Conservation (phyloP, 352 stramenopile species). For the Phytophthora palmivora region DNA sequence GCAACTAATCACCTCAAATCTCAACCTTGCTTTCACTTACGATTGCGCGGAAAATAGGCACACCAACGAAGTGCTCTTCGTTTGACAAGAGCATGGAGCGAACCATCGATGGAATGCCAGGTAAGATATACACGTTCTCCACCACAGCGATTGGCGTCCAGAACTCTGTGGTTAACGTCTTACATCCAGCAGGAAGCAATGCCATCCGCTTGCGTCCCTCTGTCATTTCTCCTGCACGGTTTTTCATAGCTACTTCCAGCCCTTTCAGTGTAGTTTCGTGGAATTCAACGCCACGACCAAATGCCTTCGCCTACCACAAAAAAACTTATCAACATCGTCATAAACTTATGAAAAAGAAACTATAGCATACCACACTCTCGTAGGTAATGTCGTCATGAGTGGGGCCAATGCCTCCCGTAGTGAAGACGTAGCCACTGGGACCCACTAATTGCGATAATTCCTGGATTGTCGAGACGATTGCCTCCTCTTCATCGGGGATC, state of each 20-base stretch:
- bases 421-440: conserved; percentile 84
- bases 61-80: conserved; percentile 78
- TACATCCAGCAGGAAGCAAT: conserved; percentile 64
- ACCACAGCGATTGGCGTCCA: conserved; percentile 84
- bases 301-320: conserved; percentile 67
- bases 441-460: conserved; percentile 79
- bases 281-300: conserved; percentile 68
- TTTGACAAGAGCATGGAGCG: conserved; percentile 84
- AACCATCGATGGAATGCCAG: conserved; percentile 83
- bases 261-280: conserved; percentile 71
- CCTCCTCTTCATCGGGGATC: conserved; percentile 82
- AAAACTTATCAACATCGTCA: conserved; percentile 2
- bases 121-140: conserved; percentile 87
- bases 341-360: neutral
- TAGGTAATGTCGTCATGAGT: conserved; percentile 92
- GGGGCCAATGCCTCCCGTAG: conserved; percentile 82
- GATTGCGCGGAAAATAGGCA: conserved; percentile 78
- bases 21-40: conserved; percentile 40
- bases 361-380: conserved; percentile 65
- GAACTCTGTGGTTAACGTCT: conserved; percentile 56
- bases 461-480: conserved; percentile 77
- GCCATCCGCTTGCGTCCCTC: conserved; percentile 80
- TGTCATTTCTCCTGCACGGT: conserved; percentile 54
- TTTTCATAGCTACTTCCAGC: conserved; percentile 54
- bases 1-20: neutral